phyloP scores from a whole-genome alignment of 495 filamentous ascomycete species.

The Penicillium verhagenii region DNA sequence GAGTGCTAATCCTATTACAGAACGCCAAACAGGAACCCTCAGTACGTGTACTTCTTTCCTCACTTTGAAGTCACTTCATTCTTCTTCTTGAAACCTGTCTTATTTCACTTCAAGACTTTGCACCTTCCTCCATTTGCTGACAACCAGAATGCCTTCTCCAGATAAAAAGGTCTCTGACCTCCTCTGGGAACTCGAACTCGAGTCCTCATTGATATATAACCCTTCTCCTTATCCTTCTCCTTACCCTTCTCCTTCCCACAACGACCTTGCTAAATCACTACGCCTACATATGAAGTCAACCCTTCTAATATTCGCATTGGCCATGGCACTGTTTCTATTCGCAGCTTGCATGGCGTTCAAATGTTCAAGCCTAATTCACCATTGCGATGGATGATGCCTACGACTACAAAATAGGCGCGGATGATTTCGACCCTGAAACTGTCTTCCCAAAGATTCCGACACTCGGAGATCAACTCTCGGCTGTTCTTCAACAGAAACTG shows the following conservation, averaged over 20 bases:
- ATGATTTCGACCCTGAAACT: neutral
- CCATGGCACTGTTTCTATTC: neutral
- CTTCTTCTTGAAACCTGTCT: too few species aligned
- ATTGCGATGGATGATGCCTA: neutral
- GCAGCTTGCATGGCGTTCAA: neutral
- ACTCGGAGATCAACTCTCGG: neutral
- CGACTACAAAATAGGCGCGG: conserved; percentile 1
- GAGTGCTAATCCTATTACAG: neutral
- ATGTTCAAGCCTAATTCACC: neutral
- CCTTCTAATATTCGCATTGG: neutral
- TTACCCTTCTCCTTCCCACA: neutral
- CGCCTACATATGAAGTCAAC: neutral
- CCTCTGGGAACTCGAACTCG: too few species aligned
- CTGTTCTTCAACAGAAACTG: neutral
- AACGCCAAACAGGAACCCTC: neutral
- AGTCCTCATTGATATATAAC: too few species aligned
- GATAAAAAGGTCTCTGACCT: too few species aligned
- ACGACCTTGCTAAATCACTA: neutral
- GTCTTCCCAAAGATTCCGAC: conserved; percentile 1
- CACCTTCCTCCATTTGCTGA: too few species aligned
- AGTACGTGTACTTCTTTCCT: neutral
- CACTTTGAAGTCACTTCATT: neutral
- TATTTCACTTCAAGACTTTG: neutral
- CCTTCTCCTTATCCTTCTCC: too few species aligned
- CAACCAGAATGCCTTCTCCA: neutral